Evolutionary conservation across 2,329 filamentous ascomycete genomes (phyloP).

Genomic region (Huntiella omanensis): DNA sequence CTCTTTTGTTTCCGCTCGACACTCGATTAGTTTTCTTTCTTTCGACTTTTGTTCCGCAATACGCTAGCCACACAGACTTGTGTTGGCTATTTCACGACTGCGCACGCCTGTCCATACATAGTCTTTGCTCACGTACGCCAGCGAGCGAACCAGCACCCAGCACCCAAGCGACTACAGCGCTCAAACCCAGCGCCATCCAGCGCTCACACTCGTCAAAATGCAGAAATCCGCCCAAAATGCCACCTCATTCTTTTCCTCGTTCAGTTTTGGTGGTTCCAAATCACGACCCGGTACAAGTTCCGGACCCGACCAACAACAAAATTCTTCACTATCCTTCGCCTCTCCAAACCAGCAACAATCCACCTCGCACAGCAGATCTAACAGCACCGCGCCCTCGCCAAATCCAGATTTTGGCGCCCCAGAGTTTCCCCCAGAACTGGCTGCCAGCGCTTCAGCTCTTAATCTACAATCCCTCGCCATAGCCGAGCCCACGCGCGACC

Average conservation of each 20-base stretch:
- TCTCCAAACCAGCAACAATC: conserved; percentile 9
- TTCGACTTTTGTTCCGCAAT: no score
- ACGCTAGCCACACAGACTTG: no score
- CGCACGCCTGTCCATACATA: no score
- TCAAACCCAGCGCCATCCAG: background rate
- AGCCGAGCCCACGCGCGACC: conserved; percentile 21
- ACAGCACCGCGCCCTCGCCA: conserved; percentile 9
- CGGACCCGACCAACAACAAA: conserved; percentile 13
- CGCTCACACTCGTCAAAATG: conserved; percentile 3
- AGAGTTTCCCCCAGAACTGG: conserved; percentile 10
- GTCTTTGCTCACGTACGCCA: no score
- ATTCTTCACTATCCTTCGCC: conserved; percentile 1
- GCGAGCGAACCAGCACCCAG: no score
- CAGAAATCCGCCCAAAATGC: conserved; percentile 16
- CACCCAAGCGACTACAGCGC: background rate
- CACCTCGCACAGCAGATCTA: conserved; percentile 11
- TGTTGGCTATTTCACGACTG: no score
- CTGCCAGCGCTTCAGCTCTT: conserved; percentile 7
- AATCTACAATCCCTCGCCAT: conserved; percentile 2
- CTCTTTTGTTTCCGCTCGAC: no score
- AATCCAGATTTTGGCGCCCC: conserved; percentile 11
- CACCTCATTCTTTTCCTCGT: conserved; percentile 20
- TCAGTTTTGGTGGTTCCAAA: conserved; percentile 15
- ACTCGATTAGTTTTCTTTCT: no score
- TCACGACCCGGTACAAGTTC: conserved; percentile 22